Conservation (phyloP, 23 red algal species). For the Gracilaria domingensis region DNA sequence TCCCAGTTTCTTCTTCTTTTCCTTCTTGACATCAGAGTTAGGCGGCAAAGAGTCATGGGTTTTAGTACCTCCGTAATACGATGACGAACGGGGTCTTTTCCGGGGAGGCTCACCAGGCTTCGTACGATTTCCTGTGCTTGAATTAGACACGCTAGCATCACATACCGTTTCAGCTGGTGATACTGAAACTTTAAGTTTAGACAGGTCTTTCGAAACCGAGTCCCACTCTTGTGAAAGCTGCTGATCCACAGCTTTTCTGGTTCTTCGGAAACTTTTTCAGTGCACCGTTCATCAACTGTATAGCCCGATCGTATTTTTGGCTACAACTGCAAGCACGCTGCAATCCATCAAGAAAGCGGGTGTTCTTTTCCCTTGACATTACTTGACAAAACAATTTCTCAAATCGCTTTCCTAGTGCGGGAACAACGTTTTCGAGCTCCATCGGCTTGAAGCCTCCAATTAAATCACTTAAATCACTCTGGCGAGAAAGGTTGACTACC, state of each 20-base stretch:
- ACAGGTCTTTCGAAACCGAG: conserved; percentile 48
- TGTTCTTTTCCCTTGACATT: conserved; percentile 65
- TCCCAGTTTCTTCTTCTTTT: conserved; percentile 26
- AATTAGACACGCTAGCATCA: not conserved
- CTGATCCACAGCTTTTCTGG: not conserved
- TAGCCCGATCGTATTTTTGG: conserved; percentile 44
- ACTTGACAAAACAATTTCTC: conserved; percentile 58
- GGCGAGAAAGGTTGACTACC: conserved; percentile 93
- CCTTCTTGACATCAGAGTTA: not conserved
- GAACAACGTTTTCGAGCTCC: conserved; percentile 45
- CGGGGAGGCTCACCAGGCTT: conserved; percentile 21
- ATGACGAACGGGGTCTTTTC: conserved; percentile 22
- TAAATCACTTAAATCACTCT: conserved; percentile 91
- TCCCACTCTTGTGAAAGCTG: conserved; percentile 24
- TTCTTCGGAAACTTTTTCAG: conserved; percentile 32
- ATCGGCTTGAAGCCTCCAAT: conserved; percentile 86
- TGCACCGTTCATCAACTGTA: conserved; percentile 62
- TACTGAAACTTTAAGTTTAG: not conserved
- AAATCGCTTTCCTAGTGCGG: conserved; percentile 32
- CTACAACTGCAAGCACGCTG: conserved; percentile 27
- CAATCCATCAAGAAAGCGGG: conserved; percentile 74
- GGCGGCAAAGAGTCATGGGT: not conserved
- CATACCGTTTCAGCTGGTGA: conserved; percentile 7
- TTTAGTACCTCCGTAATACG: not conserved
- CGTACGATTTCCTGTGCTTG: not conserved